These are phyloP conservation scores for Xylaria sp. DNA, from an alignment of 2,329 filamentous ascomycete species.

Conservation along the genomic window DNA sequence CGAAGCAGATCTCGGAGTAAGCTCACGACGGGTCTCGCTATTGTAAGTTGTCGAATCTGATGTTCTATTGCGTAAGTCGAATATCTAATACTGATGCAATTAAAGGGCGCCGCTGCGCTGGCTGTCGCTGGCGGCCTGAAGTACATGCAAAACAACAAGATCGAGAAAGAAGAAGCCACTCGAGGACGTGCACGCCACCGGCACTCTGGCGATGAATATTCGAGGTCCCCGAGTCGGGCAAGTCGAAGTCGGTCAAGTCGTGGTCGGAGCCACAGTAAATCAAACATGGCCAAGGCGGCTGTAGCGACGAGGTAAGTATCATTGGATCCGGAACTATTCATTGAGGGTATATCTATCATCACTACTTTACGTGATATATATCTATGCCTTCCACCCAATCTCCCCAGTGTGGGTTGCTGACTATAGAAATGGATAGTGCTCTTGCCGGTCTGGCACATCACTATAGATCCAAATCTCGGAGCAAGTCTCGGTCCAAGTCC, in stretches of 20 bases:
- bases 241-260: slow-evolving; percentile 46
- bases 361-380: not conserved
- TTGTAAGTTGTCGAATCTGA: slow-evolving; percentile 45
- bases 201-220: slow-evolving; percentile 47
- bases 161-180: slow-evolving; percentile 60
- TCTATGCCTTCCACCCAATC: not conserved
- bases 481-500: slow-evolving; percentile 45
- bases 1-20: slow-evolving; percentile 44
- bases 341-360: not conserved
- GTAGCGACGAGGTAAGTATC: slow-evolving; percentile 51
- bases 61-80: not conserved
- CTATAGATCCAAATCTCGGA: slow-evolving; percentile 53
- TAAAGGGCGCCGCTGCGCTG: slow-evolving; percentile 56
- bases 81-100: slow-evolving; percentile 5
- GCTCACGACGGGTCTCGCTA: slow-evolving; percentile 63
- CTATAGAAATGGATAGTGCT: slow-evolving; percentile 40
- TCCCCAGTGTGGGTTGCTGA: slow-evolving; percentile 15
- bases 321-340: not conserved
- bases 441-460: slow-evolving; percentile 62
- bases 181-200: slow-evolving; percentile 60
- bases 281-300: slow-evolving; percentile 56
- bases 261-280: slow-evolving; percentile 47
- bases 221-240: slow-evolving; percentile 48
- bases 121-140: slow-evolving; percentile 68
- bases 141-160: slow-evolving; percentile 62